A percentile compares a stretch with the other conserved stretches of the same genome.
Evolutionary conservation across 306 rosid species (phyloP).

Genomic region (Quercus engelmannii): DNA sequence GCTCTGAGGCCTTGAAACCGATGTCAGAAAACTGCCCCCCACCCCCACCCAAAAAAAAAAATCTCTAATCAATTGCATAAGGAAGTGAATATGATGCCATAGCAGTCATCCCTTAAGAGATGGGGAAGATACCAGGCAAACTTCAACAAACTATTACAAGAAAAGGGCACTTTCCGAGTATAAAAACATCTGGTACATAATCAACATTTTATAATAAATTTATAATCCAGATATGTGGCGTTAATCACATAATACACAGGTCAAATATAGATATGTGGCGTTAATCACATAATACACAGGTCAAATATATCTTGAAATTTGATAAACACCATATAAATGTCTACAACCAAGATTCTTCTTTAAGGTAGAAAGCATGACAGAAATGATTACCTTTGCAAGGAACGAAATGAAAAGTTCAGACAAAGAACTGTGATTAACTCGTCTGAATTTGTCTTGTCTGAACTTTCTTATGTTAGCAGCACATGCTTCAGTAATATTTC

Average conservation of each 20-base stretch:
- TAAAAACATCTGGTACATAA: not conserved
- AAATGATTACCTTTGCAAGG: conserved; percentile 49
- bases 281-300: too few species aligned
- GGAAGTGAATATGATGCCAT: conserved; percentile 5
- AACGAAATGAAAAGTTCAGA: conserved; percentile 71
- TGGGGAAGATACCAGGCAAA: not conserved
- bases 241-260: too few species aligned
- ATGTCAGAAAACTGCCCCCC: conserved; percentile 61
- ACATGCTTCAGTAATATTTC: conserved; percentile 58
- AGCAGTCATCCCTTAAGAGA: not conserved
- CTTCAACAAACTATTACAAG: not conserved
- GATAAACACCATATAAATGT: too few species aligned
- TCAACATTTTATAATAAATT: not conserved
- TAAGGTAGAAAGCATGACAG: not conserved
- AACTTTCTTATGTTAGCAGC: conserved; percentile 41
- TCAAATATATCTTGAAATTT: too few species aligned
- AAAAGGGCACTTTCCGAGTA: not conserved
- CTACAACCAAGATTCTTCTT: too few species aligned
- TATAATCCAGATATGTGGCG: too few species aligned
- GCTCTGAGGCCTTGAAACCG: conserved; percentile 34
- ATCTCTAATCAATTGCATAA: too few species aligned
- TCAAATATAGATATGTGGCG: too few species aligned
- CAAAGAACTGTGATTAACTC: conserved; percentile 52
- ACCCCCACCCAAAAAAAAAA: too few species aligned
- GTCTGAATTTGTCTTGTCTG: conserved; percentile 31